Evolutionary conservation across 148 eudicot species (phyloP), one percentile per base, ranked within the genome.

Genomic region (Bassia scoparia): DNA sequence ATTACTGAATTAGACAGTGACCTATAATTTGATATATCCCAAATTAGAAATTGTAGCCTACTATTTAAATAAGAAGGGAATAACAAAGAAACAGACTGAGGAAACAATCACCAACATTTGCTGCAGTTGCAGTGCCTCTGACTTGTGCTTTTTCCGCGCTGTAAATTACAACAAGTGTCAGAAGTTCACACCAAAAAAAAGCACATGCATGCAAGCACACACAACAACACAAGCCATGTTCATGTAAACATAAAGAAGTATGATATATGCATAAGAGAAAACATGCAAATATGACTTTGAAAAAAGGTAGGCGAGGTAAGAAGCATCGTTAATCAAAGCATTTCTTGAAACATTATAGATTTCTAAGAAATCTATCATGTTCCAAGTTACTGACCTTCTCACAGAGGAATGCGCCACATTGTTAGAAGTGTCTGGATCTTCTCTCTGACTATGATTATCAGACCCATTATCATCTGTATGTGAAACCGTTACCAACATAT

Each of bases 391-490:
- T 64, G 21, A 89, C 96, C 97, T 83, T 80, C 80, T 85, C 55
- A 68, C 38, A 21, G 24, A 56, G 64, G 81, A 78, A 43, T 58
- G 27, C 59, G 68, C 76, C 68, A 83, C 83, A 68, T 83, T 81
- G 70, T 85, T 65, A 58, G 75, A 82, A 77, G 78, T 54, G 49
- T 76, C 86, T 71, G 72, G 74, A 58, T 83, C 69, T 26, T 72
- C 72, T 34, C 72, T 74, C 56, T 67, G 81, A 61, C 74, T 23
- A 26, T 85, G 76, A 27, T 77, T 84, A 61, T 87, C 89, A 76
- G 82, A 71, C 50, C 82, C 94, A 83, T 87, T 79, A 78, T 87
- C 89, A 49, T 87, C 98, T 90, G 84, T 69, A 81, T 43, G 60
- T 54, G 68, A 70, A 73, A 59, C 69, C 68, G n/a, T 64, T 53